Conservation (phyloP, 345 rosid genomes). For the Eucalyptus tenuipes region DNA sequence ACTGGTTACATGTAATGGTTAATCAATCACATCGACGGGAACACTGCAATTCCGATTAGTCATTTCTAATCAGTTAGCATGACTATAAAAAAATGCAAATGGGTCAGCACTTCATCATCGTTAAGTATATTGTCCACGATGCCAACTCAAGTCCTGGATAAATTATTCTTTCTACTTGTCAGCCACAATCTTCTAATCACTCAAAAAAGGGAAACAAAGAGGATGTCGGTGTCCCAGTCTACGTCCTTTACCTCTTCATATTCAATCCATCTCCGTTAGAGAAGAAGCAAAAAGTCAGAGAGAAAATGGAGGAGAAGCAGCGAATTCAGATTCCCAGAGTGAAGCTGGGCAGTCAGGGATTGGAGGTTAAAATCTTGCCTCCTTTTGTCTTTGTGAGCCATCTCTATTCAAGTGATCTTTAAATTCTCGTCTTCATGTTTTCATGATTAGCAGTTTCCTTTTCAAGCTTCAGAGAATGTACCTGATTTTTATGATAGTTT, state of each 20-base stretch:
- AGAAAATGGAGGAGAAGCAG: constrained; percentile 3
- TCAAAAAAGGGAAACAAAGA: not conserved
- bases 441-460: not conserved
- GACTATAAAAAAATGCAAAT: not conserved
- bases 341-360: constrained; percentile 30
- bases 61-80: not conserved
- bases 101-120: too few species aligned
- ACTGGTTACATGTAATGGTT: not conserved
- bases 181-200: not conserved
- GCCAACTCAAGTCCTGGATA: not conserved
- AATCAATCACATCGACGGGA: not conserved
- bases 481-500: not conserved
- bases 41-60: not conserved
- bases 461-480: not conserved
- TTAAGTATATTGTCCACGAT: not conserved
- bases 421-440: not conserved
- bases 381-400: too few species aligned
- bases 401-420: not conserved
- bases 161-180: not conserved
- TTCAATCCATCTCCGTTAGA: not conserved
- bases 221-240: not conserved
- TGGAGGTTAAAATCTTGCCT: constrained; percentile 7
- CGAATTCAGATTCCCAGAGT: constrained; percentile 7
- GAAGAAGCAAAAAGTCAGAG: not conserved
- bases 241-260: not conserved